Conservation (phyloP, 75 land plant genomes). For the Azolla pinnata region DNA sequence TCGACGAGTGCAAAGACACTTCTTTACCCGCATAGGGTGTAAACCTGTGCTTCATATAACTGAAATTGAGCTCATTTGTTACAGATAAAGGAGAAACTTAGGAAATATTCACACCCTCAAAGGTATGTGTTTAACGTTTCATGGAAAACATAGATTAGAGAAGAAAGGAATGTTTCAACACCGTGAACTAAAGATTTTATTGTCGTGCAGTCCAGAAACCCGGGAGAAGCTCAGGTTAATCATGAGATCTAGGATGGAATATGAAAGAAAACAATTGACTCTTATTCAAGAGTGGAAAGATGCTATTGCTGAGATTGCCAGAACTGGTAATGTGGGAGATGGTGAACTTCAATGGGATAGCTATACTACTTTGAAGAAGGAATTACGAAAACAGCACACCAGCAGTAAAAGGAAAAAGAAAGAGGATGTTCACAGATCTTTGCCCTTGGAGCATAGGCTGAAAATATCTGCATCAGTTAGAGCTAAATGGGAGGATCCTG, state of each 20-base stretch:
- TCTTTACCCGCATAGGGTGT: neutral
- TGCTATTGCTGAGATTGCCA: slow-evolving; percentile 59
- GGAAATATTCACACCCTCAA: slow-evolving; percentile 4
- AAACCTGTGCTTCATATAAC: neutral
- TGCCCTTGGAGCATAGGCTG: slow-evolving; percentile 13
- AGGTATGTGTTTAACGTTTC: neutral
- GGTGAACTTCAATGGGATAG: slow-evolving; percentile 84
- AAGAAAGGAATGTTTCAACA: neutral
- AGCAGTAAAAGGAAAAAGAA: slow-evolving; percentile 26
- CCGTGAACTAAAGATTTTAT: neutral
- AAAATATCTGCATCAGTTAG: slow-evolving; percentile 25
- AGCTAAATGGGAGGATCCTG: slow-evolving; percentile 35
- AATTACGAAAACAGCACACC: slow-evolving; percentile 34
- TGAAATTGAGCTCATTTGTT: neutral
- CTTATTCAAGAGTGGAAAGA: slow-evolving; percentile 65
- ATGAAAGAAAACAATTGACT: slow-evolving; percentile 43
- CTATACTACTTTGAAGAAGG: slow-evolving; percentile 32
- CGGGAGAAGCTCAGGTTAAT: slow-evolving; percentile 48
- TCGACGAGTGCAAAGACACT: too few relatives aligned
- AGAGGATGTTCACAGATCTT: slow-evolving; percentile 15
- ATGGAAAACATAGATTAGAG: neutral
- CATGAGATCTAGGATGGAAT: slow-evolving; percentile 28
- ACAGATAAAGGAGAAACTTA: neutral
- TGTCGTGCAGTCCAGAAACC: slow-evolving; percentile 47
- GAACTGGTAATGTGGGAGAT: slow-evolving; percentile 49